Evolutionary conservation across 768 basidiomycete species (phyloP), one percentile per base, ranked within the genome.

Genomic region (Clavulina sp.): DNA sequence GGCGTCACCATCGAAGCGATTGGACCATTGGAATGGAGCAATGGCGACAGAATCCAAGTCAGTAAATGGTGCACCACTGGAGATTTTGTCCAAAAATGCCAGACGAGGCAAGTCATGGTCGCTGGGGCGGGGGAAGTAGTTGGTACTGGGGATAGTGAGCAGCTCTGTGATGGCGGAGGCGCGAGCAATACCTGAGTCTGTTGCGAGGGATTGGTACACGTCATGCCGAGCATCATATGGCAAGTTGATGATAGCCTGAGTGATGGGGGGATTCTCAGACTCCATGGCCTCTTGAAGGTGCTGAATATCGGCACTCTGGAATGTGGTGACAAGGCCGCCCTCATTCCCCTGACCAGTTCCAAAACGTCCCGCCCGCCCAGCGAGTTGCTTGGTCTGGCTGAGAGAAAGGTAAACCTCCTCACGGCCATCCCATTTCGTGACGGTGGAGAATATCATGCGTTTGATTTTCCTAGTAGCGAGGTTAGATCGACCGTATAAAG

Each of bases 311-410:
- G 66, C 60, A 2, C 66, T 61, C 40, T 70, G 62, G n/a, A 93
- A 61, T 0, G 88, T 83, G 0, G 89, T 91, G 5, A 78, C 81
- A 30, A 72, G 70, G 23, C 92, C 89, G 4, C 72, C 75, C 1
- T 72, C 62, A 52, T 57, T 59, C 34, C 69, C 66, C 23, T 61
- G 66, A 54, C 80, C 77, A 40, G 84, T 63, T 2, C 86, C 85
- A 62, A 76, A 97, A 2, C 93, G 81, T 9, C 92, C 93, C 0
- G 93, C 92, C 36, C 93, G 76, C 4, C 92, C 91, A 1, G 84
- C 91, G 44, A 97, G 95, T 63, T 96, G 93, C 63, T 95, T 95
- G 62, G 86, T 75, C 57, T 84, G 80, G 0, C 89, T 84, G 3
- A 73, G 63, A 0, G 83, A 76, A 4, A 97, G 69, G 0, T 64